Conservation (phyloP, 2,329 filamentous ascomycete species). For the Madurella mycetomatis region DNA sequence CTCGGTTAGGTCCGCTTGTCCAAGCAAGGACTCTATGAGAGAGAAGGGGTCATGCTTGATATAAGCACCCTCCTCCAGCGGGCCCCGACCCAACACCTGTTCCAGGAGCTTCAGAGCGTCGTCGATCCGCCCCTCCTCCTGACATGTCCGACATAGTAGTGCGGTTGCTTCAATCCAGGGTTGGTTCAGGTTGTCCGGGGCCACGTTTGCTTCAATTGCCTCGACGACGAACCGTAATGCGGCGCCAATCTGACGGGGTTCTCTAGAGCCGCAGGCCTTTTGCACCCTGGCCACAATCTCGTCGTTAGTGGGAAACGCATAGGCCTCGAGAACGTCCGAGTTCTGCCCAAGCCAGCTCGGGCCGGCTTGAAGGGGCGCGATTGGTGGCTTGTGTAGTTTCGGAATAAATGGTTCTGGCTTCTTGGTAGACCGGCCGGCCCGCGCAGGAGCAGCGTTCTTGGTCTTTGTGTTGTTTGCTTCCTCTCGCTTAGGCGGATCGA, state of each 20-base stretch:
- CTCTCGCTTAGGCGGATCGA: neutral
- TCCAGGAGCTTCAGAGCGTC: constrained; percentile 32
- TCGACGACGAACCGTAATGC: constrained; percentile 13
- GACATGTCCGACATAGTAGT: constrained; percentile 33
- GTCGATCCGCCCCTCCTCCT: constrained; percentile 28
- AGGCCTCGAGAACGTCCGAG: neutral
- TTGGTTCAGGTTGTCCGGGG: constrained; percentile 9
- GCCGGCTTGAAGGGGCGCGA: neutral
- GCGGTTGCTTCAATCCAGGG: constrained; percentile 26
- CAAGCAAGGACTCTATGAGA: constrained; percentile 31
- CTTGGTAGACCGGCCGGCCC: neutral
- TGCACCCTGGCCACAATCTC: constrained; percentile 17
- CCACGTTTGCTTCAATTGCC: constrained; percentile 3
- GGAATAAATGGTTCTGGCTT: neutral
- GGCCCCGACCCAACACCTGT: constrained; percentile 25
- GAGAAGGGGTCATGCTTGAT: constrained; percentile 34
- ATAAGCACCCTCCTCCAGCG: constrained; percentile 33
- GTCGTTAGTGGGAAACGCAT: constrained; percentile 12
- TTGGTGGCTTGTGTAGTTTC: neutral
- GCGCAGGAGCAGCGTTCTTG: neutral
- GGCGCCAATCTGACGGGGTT: constrained; percentile 1
- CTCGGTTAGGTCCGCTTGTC: constrained; percentile 11
- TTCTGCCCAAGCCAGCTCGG: constrained; percentile 9
- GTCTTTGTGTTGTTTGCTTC: neutral
- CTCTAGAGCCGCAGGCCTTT: constrained; percentile 15